Evolutionary conservation across 176 grass and related monocot genomes (phyloP).

Genomic region (Aegilops tauschii): DNA sequence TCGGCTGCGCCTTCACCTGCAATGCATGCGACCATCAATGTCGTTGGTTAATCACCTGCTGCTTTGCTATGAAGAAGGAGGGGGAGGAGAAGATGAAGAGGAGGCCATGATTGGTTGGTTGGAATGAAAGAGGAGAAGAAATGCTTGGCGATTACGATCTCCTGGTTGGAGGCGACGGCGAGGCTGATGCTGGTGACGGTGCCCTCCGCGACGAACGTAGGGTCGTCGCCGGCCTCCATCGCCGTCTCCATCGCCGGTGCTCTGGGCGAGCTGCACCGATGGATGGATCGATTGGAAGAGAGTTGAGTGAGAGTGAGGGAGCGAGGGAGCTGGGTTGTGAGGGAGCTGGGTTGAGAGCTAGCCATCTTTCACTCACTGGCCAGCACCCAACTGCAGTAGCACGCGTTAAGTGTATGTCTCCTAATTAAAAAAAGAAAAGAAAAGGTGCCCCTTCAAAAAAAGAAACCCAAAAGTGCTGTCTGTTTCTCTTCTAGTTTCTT

Average conservation of each 20-base stretch:
- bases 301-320: not conserved
- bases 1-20: constrained; percentile 10
- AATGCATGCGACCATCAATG: not conserved
- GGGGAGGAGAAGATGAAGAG: too few relatives aligned
- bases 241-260: not conserved
- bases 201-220: not conserved
- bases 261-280: not conserved
- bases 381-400: too few relatives aligned
- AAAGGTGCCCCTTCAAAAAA: too few relatives aligned
- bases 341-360: too few relatives aligned
- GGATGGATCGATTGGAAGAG: not conserved
- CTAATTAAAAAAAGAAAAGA: too few relatives aligned
- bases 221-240: not conserved
- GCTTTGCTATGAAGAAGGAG: not conserved
- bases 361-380: too few relatives aligned
- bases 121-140: too few relatives aligned
- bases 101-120: not conserved
- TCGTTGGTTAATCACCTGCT: not conserved
- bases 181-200: not conserved
- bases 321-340: too few relatives aligned
- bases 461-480: too few relatives aligned
- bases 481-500: too few relatives aligned
- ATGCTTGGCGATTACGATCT: not conserved
- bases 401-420: too few relatives aligned
- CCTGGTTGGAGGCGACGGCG: not conserved